These are phyloP conservation scores for Candida railenensis DNA, from an alignment of 805 yeast genomes.

Conservation along the genomic window DNA sequence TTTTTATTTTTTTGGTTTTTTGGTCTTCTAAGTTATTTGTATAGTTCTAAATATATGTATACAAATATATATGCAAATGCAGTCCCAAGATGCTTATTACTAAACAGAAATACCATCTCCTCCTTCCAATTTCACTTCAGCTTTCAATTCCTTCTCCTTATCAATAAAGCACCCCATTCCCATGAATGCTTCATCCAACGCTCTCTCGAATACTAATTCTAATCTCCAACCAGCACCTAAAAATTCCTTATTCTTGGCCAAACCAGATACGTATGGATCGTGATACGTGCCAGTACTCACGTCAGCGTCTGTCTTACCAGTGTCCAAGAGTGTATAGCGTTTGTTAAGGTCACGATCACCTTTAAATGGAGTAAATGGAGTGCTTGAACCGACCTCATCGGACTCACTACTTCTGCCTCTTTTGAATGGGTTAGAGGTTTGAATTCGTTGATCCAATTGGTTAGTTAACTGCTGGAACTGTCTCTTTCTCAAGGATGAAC, in stretches of 20 bases:
- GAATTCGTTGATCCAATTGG: constrained; percentile 46
- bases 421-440: constrained; percentile 26
- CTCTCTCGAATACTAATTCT: constrained; percentile 66
- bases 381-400: constrained; percentile 18
- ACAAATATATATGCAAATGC: no score
- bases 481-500: constrained; percentile 63
- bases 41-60: no score
- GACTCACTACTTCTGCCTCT: constrained; percentile 12
- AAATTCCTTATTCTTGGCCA: constrained; percentile 59
- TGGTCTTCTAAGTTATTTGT: no score
- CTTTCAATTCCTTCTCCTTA: constrained; percentile 32
- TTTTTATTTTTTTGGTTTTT: no score
- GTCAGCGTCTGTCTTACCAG: constrained; percentile 13
- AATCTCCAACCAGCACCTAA: constrained; percentile 85
- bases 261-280: constrained; percentile 49
- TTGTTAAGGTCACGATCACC: constrained; percentile 72
- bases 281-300: constrained; percentile 46
- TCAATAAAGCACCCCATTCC: constrained; percentile 84
- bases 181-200: constrained; percentile 83
- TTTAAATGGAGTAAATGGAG: constrained; percentile 91
- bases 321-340: constrained; percentile 46
- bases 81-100: no score
- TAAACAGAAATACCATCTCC: no score
- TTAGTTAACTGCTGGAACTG: constrained; percentile 59
- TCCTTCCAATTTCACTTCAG: no score